Base-by-base conservation (phyloP, 305 asterid species). In the Rubia peregrina region DNA sequence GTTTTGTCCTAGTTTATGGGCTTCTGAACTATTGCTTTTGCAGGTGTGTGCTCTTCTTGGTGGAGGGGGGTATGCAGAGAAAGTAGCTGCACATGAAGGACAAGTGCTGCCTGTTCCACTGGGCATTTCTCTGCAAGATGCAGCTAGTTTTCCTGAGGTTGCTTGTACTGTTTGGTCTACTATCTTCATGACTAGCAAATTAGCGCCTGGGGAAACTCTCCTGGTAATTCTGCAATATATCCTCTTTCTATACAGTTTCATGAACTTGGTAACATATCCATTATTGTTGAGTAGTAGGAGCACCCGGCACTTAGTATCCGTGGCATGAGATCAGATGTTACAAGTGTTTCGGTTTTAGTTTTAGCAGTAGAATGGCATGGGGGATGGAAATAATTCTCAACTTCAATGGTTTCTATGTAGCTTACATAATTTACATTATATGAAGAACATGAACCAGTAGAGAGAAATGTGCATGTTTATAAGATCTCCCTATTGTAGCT, bases 121-220 rank as follows among this genome's bases (percentile, higher is more conserved):
- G n/a, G 92, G 92, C 42, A 82, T 93, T 80, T 89, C 96, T 60
- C 75, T 93, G 84, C 83, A 86, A 74, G 98, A 92, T 61, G 98
- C 98, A 19, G 96, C 97, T 72, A 63, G 88, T 80, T 91, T 93
- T 70, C 98, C 98, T 0, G 97, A 93, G 80, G 97, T 89, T 59
- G 97, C 92, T 2, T 93, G 98, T 80, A 93, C 98, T 6, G 96
- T 93, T 61, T 93, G 96, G 97, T 93, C 97, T 12, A 89, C 98
- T 3, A 85, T 93, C 17, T 88, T 93, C 75, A 93, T 93, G 97
- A 91, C 48, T 77, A 93, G 97, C 87, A 85, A 53, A 59, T 83
- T 91, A 71, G 76, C 96, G 26, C 24, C 81, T 33, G 97, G 96
- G 51, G 97, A 93, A 82, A 81, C 91, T 4, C 81, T 91, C 71